Base-by-base conservation (phyloP, 2,329 filamentous ascomycete genomes). In the Botrytis deweyae region DNA sequence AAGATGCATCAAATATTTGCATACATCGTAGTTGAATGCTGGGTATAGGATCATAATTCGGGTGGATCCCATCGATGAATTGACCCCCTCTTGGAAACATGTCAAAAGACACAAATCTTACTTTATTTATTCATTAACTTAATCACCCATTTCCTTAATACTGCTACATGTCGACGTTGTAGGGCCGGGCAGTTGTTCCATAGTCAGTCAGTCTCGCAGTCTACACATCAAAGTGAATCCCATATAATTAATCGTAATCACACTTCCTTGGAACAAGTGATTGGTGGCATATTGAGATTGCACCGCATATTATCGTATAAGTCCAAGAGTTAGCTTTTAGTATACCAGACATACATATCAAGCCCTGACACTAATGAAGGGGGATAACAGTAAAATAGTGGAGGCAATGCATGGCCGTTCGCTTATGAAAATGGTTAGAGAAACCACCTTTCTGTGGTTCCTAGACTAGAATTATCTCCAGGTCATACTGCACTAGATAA, bases 1-100 rank as follows among this genome's bases (percentile, higher is more conserved):
- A 40, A 68, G 7, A 42, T 52, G 49, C 66, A 70, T 44, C 67
- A 70, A 70, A 44, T 33, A 33, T 46, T 40, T 65, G 62, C 62
- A 65, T 46, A 33, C 25, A 55, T 55, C 49, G 49, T 55, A 55
- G 49, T n/a, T 29, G 29, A 16, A 22, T 29, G n/a, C 18, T 46
- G 40, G 62, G 40, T 65, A 63, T 42, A n/a, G 61, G 61, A 42
- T 46, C 18, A 65, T 44, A 40, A 29, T 42, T 63, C 22, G 18
- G 40, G 16, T 64, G 40, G 62, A 64, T 64, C 40, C 62, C 62
- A 64, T 65, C 18, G 46, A 65, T 16, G 63, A 65, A 65, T 22
- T 25, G 18, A 36, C 33, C 40, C 42, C 42, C n/a, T 46, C 18
- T 14, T 44, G 25, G 61, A 63, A 40, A 42, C 40, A 63, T 63